Conservation (phyloP, 768 basidiomycete genomes). For the Rhodotorula kratochvilovae region DNA sequence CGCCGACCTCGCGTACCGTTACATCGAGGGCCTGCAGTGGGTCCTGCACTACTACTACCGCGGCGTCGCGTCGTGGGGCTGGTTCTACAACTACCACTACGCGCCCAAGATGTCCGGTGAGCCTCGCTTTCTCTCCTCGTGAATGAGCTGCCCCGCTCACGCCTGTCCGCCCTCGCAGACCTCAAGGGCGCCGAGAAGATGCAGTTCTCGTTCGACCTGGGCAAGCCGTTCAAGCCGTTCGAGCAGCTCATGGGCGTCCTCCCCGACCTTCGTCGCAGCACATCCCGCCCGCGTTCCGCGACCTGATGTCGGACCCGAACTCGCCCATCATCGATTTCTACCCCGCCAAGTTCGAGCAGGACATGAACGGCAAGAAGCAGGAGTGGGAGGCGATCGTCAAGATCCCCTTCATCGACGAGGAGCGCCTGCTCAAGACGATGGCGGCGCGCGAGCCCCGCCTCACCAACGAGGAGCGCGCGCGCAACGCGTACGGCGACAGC, state of each 20-base stretch:
- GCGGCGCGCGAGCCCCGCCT: slow-evolving; percentile 50
- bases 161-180: slow-evolving; percentile 49
- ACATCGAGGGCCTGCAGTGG: slow-evolving; percentile 95
- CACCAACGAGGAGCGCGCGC: slow-evolving; percentile 64
- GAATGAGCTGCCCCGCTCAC: not conserved
- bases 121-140: slow-evolving; percentile 34
- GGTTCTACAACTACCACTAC: slow-evolving; percentile 99
- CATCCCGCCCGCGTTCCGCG: slow-evolving; percentile 79
- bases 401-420: slow-evolving; percentile 92
- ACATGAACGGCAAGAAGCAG: slow-evolving; percentile 95
- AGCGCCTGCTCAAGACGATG: slow-evolving; percentile 76
- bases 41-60: slow-evolving; percentile 98
- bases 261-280: slow-evolving; percentile 84
- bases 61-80: slow-evolving; percentile 94
- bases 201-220: slow-evolving; percentile 79
- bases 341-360: slow-evolving; percentile 80
- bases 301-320: slow-evolving; percentile 76
- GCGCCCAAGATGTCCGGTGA: slow-evolving; percentile 91
- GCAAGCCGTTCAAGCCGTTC: slow-evolving; percentile 83
- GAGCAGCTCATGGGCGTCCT: slow-evolving; percentile 98
- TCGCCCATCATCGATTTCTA: slow-evolving; percentile 95
- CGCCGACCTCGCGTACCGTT: slow-evolving; percentile 67
- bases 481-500: slow-evolving; percentile 76
- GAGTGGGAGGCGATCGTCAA: slow-evolving; percentile 99
- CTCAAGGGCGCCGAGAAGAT: slow-evolving; percentile 64